Evolutionary conservation across 2,329 filamentous ascomycete genomes (phyloP), one percentile per base, ranked within the genome.

Genomic region (Penicillium sp.): DNA sequence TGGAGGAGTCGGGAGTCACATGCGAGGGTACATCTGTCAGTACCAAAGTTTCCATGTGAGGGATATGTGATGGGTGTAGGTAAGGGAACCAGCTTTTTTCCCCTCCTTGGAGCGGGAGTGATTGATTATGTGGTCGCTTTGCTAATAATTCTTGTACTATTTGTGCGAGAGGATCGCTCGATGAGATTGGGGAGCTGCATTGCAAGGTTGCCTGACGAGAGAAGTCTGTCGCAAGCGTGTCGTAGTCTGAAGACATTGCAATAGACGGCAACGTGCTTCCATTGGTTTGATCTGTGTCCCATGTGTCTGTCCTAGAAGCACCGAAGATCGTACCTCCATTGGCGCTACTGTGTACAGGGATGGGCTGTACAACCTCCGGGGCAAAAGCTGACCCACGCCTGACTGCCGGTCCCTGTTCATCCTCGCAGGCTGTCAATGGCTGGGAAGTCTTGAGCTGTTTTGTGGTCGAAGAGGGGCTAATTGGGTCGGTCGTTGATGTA

Each of bases 31-130:
- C 77, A 57, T 83, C 78, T 1, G 82, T 85, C 42, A 87, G 69
- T 2, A 84, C 75, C 5, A 87, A 66, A 0, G 80, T 83, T 48
- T 78, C 76, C 9, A 85, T 64, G 47, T 80, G 78, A 11, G 82
- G 78, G 3, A 85, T 69, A 71, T 81, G 79, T 11, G 77, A 80
- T 14, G 83, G 83, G 63, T 85, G 82, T 9, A 85, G 69, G 52
- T 67, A 72, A 2, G 66, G 66, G 17, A 71, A 67, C 31, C 64
- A 61, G 41, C 52, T 63, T 55, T 66, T 63, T 61, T 60, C 66
- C n/a, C 55, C 64, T 49, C 63, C 57, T 38, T 64, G 68, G 5
- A 67, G 64, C 42, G 69, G 68, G 33, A 70, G 60, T 31, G 63
- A 64, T 46, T 63, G 62, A 28, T 62, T 69, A 38, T 66, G 67